phyloP scores from a whole-genome alignment of 73 alveolate species.

The Stentor roeselii region DNA sequence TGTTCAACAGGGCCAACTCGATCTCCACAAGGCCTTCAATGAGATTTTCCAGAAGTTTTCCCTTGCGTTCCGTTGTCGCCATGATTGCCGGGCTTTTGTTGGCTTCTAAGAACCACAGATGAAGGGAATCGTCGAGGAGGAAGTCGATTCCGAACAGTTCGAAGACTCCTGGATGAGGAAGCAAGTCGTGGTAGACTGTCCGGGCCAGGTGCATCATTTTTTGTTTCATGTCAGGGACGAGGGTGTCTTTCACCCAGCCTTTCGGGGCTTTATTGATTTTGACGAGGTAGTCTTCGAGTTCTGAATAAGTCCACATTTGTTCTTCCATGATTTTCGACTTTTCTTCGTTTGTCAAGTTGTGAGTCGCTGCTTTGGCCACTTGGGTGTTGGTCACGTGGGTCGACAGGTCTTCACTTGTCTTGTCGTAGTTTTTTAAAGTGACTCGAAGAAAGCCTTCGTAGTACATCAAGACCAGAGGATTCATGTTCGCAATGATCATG shows the following conservation, averaged over 20 bases:
- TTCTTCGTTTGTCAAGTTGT: neutral
- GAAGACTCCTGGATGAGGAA: conserved; percentile 30
- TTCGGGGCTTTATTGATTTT: neutral
- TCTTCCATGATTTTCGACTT: neutral
- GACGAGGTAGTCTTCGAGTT: neutral
- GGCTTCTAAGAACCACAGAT: conserved; percentile 35
- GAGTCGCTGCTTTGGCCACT: conserved; percentile 22
- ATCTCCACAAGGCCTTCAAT: conserved; percentile 3
- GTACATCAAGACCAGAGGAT: conserved; percentile 15
- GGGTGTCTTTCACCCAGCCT: neutral
- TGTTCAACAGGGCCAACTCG: neutral
- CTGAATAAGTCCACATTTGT: conserved; percentile 19
- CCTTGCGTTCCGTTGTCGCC: conserved; percentile 28
- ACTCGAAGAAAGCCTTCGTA: conserved; percentile 35
- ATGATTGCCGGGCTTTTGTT: conserved; percentile 29
- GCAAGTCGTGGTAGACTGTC: neutral
- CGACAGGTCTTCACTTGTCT: conserved; percentile 16
- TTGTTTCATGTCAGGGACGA: neutral
- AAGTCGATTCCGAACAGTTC: conserved; percentile 36
- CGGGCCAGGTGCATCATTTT: neutral
- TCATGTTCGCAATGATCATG: conserved; percentile 27
- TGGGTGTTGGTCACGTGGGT: conserved; percentile 30
- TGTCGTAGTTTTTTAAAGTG: conserved; percentile 24
- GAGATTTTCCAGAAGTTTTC: neutral
- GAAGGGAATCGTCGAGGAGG: conserved; percentile 25